Evolutionary conservation across 345 rosid species (phyloP).

Genomic region (Rubroshorea leprosula): DNA sequence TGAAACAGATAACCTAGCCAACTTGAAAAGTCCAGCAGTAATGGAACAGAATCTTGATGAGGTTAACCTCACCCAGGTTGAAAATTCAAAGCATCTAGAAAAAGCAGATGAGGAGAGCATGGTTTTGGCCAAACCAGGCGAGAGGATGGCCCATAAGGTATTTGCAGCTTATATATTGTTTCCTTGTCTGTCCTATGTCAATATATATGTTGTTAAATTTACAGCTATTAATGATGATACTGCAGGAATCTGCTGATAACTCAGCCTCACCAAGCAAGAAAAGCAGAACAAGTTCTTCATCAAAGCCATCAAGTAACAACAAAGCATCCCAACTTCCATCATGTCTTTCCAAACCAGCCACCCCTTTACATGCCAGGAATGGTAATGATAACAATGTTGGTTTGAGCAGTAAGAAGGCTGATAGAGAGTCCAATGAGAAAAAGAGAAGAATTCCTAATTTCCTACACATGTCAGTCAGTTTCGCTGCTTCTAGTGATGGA

Average conservation of each 20-base stretch:
- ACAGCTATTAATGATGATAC: slow-evolving; percentile 5
- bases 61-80: slow-evolving; percentile 20
- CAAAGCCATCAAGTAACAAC: slow-evolving; percentile 25
- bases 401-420: slow-evolving; percentile 19
- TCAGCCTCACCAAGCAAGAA: slow-evolving; percentile 31
- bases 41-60: slow-evolving; percentile 18
- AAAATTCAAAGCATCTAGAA: slow-evolving; percentile 23
- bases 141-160: slow-evolving; percentile 34
- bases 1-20: slow-evolving; percentile 17
- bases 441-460: slow-evolving; percentile 27
- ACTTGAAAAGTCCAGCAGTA: slow-evolving; percentile 18
- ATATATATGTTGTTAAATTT: slow-evolving; percentile 13
- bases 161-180: slow-evolving; percentile 8
- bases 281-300: slow-evolving; percentile 26
- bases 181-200: background rate
- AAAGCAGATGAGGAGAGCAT: slow-evolving; percentile 13
- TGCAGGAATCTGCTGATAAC: slow-evolving; percentile 30
- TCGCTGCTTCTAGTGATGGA: slow-evolving; percentile 26
- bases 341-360: slow-evolving; percentile 23
- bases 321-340: slow-evolving; percentile 24
- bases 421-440: slow-evolving; percentile 15
- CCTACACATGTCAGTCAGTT: slow-evolving; percentile 43
- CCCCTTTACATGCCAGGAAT: slow-evolving; percentile 22
- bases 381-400: slow-evolving; percentile 19
- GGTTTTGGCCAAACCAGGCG: slow-evolving; percentile 21